Evolutionary conservation across 371 early-diverging fungal genomes (phyloP), one percentile per base, ranked within the genome.

Genomic region (Apophysomyces elegans): DNA sequence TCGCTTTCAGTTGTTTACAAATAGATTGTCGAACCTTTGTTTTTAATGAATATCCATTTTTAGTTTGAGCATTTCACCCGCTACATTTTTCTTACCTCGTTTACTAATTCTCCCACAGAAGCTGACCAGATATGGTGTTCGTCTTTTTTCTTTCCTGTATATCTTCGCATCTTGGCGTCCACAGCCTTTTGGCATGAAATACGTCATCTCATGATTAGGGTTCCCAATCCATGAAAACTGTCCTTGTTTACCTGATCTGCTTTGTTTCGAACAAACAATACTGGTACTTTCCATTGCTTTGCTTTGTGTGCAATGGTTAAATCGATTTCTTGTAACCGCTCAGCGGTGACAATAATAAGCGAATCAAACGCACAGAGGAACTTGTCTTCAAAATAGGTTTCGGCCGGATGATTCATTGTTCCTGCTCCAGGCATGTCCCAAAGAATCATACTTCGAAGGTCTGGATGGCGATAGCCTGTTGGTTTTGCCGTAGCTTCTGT

Each of bases 361-460:
- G 80, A 67, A 71, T 83, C 83, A 70, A 83, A 83, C 4, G 80
- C 79, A 62, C 70, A 73, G 14, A 83, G 63, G 61, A 72, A 80
- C 18, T 83, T 80, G n/a, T 78, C 72, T 37, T 83, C 73, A 36
- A 83, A 83, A 66, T 83, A 83, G 0, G 80, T 80, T 9, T 77
- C 76, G 32, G 73, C 71, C 1, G 74, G 73, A 59, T 80, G 76
- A 44, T 68, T 68, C 58, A 63, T 63, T 13, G 83, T 83, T 5
- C 79, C 79, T 12, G 79, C 80, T 11, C 80, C 83, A 14, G 83
- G 83, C 76, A 83, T 77, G 70, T 83, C 83, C 83, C 83, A 83
- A 37, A 83, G 65, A 13, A 78, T 62, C 79, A 83, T 74, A 2
- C 69, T 65, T 1, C 68, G 64, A 35, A 83, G 56, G 64, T 80